Base-by-base conservation (phyloP, 1,139 yeast genomes). In the Pichiaceae sp. region DNA sequence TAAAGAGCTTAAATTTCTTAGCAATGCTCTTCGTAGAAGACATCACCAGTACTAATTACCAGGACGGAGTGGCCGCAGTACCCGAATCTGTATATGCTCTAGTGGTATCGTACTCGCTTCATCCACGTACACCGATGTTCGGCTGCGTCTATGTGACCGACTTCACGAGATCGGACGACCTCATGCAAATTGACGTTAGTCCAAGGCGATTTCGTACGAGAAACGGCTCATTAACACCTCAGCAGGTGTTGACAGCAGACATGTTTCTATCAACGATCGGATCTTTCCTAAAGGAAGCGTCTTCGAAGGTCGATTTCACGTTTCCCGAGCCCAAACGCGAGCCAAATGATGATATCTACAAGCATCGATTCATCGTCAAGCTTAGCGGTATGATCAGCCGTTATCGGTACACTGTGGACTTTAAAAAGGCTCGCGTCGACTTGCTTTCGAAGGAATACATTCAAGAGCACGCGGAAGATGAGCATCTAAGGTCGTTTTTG, bases 341-440 rank as follows among this genome's bases (percentile, higher is more conserved):
- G 3, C 47, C 51, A 4, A 33, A 27, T 18, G 41, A 42, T 16
- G 37, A 32, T 2, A 24, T 46, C 4, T 45, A 37, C 25, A 4
- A 40, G 2, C 27, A 40, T 2, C 35, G 39, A 17, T 11, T 49
- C 6, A 11, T 52, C 4, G 40, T 50, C 6, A 42, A 47, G 35
- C 34, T 47, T 3, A 37, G 31, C 3, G 49, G 49, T 0, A 17
- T 15, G 6, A 34, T 41, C 1, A 48, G 46, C 25, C 32, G 39
- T 12, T 52, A 39, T 23, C 37, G 37, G 6, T 39, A 38, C 26
- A 32, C 14, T 1, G 25, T 50, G 5, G 55, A 53, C 32, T 37
- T 49, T n/a, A 34, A 37, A n/a, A 35, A 34, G 12, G 38, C 41
- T 7, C 12, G 14, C 7, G 19, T 44, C 7, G 25, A 21, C 11